Evolutionary conservation across 345 rosid genomes (phyloP), one percentile per base, ranked within the genome.

Genomic region (Linum usitatissimum): DNA sequence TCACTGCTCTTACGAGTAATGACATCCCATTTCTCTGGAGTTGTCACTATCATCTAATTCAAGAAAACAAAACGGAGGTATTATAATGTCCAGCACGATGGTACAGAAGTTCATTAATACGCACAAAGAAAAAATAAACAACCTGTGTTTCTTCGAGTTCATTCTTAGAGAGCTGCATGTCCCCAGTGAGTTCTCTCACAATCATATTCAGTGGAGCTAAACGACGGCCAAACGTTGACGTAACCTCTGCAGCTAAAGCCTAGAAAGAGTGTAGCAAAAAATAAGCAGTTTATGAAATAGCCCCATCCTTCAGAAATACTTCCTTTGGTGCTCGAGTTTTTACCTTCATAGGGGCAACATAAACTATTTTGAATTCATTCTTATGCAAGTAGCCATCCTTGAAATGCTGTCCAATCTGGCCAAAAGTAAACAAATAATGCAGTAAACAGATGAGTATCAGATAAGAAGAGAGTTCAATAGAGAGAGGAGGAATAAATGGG

Each of bases 341-440:
- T 81, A 89, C 98, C 98, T 92, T 92, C 98, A 92, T 92, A 19
- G 98, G 98, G 77, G 98, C 96, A 64, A 91, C 96, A 80, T 91
- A 91, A 77, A 91, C 93, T 64, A 91, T 91, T 86, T 91, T 91
- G 78, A 91, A 91, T 76, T 91, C 87, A 61, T 86, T 81, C 76
- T 88, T 91, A 68, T 91, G 98, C 81, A 88, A 78, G 82, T 81
- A 91, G 48, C 96, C 98, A 71, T 88, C 96, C 79, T 69, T 88
- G 80, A 91, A 91, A 73, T 91, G 98, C 71, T 88, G 96, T 67
- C 88, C 85, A 75, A 91, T 86, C 98, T 91, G 84, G 72, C 69
- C 75, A 73, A 70, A 17, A 4, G 17, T 20, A n/a, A 65, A 73
- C 18, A 68, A 12, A 31, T 34, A 31, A 55, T 45, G 15, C 49